These are phyloP conservation scores for Cryoendolithus antarcticus DNA, from an alignment of 2,329 filamentous ascomycete genomes.

Conservation along the genomic window DNA sequence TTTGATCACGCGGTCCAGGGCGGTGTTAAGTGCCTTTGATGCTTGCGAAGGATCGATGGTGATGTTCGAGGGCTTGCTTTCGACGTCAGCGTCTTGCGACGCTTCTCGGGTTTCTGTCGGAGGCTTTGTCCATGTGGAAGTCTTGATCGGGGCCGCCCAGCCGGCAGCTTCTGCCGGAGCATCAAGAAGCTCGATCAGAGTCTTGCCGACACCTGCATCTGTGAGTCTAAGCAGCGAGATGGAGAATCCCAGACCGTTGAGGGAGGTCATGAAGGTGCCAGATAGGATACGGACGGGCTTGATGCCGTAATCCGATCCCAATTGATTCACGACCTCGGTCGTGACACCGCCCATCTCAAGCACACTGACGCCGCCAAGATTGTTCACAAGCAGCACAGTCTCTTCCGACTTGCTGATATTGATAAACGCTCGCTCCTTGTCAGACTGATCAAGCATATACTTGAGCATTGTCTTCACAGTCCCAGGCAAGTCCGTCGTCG, in stretches of 20 bases:
- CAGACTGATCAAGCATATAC: constrained; percentile 49
- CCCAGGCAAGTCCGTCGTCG: constrained; percentile 28
- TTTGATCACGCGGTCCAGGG: constrained; percentile 48
- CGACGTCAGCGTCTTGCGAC: constrained; percentile 25
- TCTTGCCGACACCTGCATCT: constrained; percentile 47
- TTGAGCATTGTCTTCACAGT: constrained; percentile 48
- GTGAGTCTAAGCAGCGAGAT: constrained; percentile 53
- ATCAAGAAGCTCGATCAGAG: constrained; percentile 57
- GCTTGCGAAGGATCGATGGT: constrained; percentile 39
- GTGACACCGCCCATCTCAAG: constrained; percentile 63
- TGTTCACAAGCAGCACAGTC: constrained; percentile 60
- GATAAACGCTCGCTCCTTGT: constrained; percentile 60
- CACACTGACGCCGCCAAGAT: constrained; percentile 60
- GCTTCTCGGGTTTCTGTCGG: constrained; percentile 28
- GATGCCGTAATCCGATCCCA: constrained; percentile 46
- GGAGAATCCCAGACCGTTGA: constrained; percentile 61
- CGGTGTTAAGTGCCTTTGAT: constrained; percentile 42
- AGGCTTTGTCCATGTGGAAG: constrained; percentile 43
- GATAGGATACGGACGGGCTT: constrained; percentile 49
- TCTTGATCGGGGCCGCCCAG: constrained; percentile 50
- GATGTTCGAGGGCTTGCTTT: constrained; percentile 41
- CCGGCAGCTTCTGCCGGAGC: constrained; percentile 55
- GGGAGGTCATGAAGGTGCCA: constrained; percentile 59
- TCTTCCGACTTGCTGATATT: constrained; percentile 48
- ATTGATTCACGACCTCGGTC: constrained; percentile 50